phyloP scores from a whole-genome alignment of 495 filamentous ascomycete genomes.

The Gamarada debralockiae region DNA sequence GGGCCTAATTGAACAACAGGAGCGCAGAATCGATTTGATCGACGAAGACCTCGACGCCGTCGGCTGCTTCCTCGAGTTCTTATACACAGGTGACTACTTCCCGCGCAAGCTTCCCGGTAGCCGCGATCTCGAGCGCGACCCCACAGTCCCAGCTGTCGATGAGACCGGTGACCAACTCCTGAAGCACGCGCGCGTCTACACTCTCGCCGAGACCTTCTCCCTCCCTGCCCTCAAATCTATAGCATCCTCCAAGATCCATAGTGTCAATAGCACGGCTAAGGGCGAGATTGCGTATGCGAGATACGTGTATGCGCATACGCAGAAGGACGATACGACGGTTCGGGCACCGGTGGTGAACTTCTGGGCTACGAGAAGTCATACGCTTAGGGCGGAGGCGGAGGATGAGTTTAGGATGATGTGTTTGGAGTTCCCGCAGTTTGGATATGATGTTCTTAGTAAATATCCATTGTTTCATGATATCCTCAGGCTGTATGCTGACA shows the following conservation, averaged over 20 bases:
- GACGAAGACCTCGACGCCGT: slow-evolving; percentile 76
- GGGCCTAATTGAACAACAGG: no score
- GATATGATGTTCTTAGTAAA: slow-evolving; percentile 78
- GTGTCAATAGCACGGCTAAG: slow-evolving; percentile 75
- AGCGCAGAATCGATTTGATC: slow-evolving; percentile 63
- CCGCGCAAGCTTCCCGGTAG: slow-evolving; percentile 57
- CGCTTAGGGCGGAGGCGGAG: slow-evolving; percentile 78
- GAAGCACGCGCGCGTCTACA: slow-evolving; percentile 85
- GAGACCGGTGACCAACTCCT: slow-evolving; percentile 72
- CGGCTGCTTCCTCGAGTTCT: slow-evolving; percentile 84
- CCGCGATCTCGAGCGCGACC: slow-evolving; percentile 52
- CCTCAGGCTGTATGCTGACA: slow-evolving; percentile 2
- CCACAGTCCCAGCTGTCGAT: slow-evolving; percentile 57
- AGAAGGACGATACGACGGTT: slow-evolving; percentile 63
- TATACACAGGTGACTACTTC: slow-evolving; percentile 91
- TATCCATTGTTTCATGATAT: neutral
- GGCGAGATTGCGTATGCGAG: slow-evolving; percentile 88
- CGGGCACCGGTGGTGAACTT: slow-evolving; percentile 83
- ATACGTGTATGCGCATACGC: slow-evolving; percentile 80
- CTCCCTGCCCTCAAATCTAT: slow-evolving; percentile 70
- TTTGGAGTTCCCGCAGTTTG: slow-evolving; percentile 85
- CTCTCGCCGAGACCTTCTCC: slow-evolving; percentile 75
- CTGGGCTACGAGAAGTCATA: slow-evolving; percentile 80
- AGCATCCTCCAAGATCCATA: slow-evolving; percentile 84
- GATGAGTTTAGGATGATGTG: slow-evolving; percentile 77